These are phyloP conservation scores for Dalbergia cultrata DNA, from an alignment of 306 rosid genomes.

Conservation along the genomic window DNA sequence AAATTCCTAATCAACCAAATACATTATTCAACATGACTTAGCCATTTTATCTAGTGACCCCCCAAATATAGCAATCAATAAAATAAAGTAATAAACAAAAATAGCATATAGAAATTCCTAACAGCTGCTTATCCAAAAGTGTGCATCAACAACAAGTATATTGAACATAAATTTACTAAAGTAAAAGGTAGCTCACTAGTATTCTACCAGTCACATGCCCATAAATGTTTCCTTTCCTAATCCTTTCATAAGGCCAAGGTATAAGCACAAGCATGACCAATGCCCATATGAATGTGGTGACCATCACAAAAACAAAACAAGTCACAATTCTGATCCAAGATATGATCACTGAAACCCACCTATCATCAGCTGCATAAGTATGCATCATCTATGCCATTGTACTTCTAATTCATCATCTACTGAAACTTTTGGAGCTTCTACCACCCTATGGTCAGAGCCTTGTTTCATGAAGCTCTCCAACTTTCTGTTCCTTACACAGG, in stretches of 20 bases:
- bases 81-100: too few species aligned
- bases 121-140: neutral
- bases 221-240: conserved; percentile 69
- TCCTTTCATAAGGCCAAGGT: conserved; percentile 71
- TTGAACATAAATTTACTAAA: neutral
- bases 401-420: conserved; percentile 42
- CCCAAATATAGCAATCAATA: neutral
- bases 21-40: too few species aligned
- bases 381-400: conserved; percentile 18
- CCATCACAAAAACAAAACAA: conserved; percentile 65
- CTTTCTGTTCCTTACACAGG: conserved; percentile 60
- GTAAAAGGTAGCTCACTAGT: conserved; percentile 53
- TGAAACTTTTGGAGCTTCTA: conserved; percentile 40
- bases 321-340: conserved; percentile 61
- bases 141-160: neutral
- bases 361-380: conserved; percentile 50
- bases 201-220: conserved; percentile 77
- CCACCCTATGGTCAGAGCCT: conserved; percentile 52
- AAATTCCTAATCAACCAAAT: too few species aligned
- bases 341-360: conserved; percentile 54
- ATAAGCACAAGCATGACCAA: conserved; percentile 63
- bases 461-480: conserved; percentile 59
- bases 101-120: neutral
- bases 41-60: neutral
- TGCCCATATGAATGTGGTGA: conserved; percentile 69